These are phyloP conservation scores for Vigna radiata DNA, from an alignment of 306 rosid genomes.

Conservation along the genomic window DNA sequence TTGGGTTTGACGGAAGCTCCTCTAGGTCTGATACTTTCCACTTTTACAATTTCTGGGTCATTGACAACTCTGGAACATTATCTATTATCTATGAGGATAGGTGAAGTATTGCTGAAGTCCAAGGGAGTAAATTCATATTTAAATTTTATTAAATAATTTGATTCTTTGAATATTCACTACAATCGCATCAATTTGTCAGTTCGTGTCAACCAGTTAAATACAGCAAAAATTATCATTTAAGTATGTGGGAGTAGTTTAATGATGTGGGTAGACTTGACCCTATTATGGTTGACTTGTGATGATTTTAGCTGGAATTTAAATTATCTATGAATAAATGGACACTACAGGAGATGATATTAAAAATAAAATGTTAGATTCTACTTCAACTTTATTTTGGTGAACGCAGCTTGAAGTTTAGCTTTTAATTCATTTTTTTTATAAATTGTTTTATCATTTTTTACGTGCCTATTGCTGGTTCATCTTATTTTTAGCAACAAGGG, in stretches of 20 bases:
- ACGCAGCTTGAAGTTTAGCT: not conserved
- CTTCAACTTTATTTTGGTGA: constrained; percentile 9
- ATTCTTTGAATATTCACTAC: not conserved
- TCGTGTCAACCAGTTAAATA: not conserved
- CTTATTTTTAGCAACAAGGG: not conserved
- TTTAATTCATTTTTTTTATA: constrained; percentile 7
- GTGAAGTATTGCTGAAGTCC: constrained; percentile 4
- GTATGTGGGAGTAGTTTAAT: constrained; percentile 21
- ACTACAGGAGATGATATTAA: constrained; percentile 1
- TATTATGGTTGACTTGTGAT: constrained; percentile 20
- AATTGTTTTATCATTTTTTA: constrained; percentile 10
- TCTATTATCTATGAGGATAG: constrained; percentile 17
- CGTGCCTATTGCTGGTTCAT: constrained; percentile 13
- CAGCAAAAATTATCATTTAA: not conserved
- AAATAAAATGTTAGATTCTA: constrained; percentile 10
- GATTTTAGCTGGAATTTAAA: constrained; percentile 30
- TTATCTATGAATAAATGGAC: not conserved
- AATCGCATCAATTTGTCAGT: constrained; percentile 2
- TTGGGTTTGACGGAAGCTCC: not conserved
- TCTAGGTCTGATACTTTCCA: not conserved
- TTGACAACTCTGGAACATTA: constrained; percentile 6
- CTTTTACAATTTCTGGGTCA: not conserved
- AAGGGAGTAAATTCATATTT: not conserved
- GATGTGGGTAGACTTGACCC: constrained; percentile 8
- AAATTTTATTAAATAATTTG: not conserved